Percentiles rank a stretch among this genome's conserved stretches.
phyloP scores from a whole-genome alignment of 2,329 filamentous ascomycete genomes.

The Ophiostoma pallidulum region DNA sequence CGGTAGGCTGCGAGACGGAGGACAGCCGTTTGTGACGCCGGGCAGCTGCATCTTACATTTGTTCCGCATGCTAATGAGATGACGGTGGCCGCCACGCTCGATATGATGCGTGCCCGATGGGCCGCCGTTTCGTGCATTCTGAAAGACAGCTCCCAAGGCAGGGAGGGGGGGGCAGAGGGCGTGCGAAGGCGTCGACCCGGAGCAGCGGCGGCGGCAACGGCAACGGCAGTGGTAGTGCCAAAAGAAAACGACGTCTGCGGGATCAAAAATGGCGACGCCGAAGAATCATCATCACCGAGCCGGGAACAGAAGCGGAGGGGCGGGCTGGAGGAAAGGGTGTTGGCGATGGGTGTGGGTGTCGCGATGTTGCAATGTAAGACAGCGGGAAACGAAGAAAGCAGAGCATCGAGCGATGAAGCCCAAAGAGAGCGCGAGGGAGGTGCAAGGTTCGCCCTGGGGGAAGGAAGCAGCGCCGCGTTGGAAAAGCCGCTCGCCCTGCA shows the following conservation, averaged over 20 bases:
- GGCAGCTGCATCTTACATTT: constrained; percentile 53
- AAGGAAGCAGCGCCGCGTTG: neutral
- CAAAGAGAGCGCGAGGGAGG: too few relatives aligned
- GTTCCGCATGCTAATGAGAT: constrained; percentile 87
- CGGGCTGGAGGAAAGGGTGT: neutral
- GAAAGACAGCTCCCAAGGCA: neutral
- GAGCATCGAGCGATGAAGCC: too few relatives aligned
- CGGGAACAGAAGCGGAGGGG: neutral
- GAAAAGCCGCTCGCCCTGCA: neutral
- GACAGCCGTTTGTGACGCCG: neutral
- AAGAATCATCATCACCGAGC: neutral
- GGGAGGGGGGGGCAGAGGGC: neutral
- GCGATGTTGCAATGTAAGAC: too few relatives aligned
- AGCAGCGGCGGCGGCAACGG: neutral
- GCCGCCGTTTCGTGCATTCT: constrained; percentile 15
- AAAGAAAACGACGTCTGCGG: too few relatives aligned
- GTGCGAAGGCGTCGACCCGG: neutral
- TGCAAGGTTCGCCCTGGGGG: neutral
- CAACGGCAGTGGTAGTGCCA: neutral
- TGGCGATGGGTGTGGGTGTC: neutral
- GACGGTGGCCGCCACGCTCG: constrained; percentile 73
- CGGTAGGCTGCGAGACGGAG: too few relatives aligned
- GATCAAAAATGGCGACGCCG: neutral
- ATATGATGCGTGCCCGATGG: constrained; percentile 57
- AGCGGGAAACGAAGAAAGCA: too few relatives aligned